These are phyloP conservation scores for Podaxis sp. DNA, from an alignment of 768 basidiomycete species.

Conservation along the genomic window DNA sequence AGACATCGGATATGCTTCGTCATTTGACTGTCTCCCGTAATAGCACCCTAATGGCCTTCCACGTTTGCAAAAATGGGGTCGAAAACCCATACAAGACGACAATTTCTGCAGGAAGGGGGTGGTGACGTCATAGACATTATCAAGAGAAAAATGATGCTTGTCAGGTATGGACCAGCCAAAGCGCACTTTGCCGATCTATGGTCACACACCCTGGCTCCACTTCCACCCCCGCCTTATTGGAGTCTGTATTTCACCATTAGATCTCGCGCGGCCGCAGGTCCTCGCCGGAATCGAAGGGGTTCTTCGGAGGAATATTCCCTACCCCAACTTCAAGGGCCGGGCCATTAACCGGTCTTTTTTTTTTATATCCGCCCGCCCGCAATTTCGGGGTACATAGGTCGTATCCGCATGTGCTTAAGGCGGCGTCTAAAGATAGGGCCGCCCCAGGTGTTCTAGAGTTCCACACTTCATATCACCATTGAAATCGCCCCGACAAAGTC, in stretches of 20 bases:
- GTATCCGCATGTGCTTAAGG: not conserved
- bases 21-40: constrained; percentile 6
- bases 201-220: not conserved
- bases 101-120: not conserved
- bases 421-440: not conserved
- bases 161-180: not conserved
- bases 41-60: not conserved
- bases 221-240: not conserved
- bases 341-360: too few relatives aligned
- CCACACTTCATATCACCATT: not conserved
- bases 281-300: too few relatives aligned
- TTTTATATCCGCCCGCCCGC: too few relatives aligned
- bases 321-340: too few relatives aligned
- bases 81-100: not conserved
- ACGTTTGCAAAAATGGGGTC: constrained; percentile 3
- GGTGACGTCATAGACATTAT: constrained; percentile 1
- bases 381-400: too few relatives aligned
- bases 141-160: not conserved
- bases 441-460: not conserved
- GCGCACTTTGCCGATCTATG: not conserved
- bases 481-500: not conserved
- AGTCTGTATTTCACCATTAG: not conserved
- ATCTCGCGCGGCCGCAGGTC: too few relatives aligned
- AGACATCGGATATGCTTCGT: constrained; percentile 3
- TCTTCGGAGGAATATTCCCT: too few relatives aligned